Conservation (phyloP, 164 flowering plant species). For the Dillenia turbinata region DNA sequence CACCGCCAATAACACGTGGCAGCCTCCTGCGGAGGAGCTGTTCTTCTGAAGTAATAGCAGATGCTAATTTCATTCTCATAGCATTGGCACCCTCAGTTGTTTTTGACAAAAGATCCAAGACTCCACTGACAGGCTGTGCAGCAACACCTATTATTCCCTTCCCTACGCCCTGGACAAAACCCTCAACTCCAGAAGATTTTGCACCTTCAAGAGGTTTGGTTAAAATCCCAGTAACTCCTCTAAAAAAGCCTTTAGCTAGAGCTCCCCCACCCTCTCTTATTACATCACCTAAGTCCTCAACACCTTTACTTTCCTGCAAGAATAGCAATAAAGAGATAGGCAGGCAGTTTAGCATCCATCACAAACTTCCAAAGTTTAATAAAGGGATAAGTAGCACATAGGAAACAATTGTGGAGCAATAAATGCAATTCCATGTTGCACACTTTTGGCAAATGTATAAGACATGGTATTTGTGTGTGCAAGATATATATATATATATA, state of each 20-base stretch:
- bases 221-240: conserved; percentile 96
- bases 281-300: conserved; percentile 89
- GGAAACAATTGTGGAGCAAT: too few species aligned
- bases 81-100: conserved; percentile 99
- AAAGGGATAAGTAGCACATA: too few species aligned
- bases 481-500: too few species aligned
- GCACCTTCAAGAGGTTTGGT: conserved; percentile 99
- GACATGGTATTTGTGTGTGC: too few species aligned
- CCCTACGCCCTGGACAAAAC: conserved; percentile 99
- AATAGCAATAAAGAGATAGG: not conserved
- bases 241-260: conserved; percentile 83
- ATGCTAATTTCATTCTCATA: conserved; percentile 86
- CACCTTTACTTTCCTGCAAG: conserved; percentile 79
- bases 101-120: conserved; percentile 91
- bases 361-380: too few species aligned
- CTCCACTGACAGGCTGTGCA: conserved; percentile 98
- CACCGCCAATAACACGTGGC: conserved; percentile 92
- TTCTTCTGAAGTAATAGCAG: conserved; percentile 97
- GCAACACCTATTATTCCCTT: conserved; percentile 98
- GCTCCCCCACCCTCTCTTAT: conserved; percentile 99
- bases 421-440: too few species aligned
- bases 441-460: too few species aligned
- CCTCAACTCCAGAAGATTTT: conserved; percentile 96
- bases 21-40: conserved; percentile 88
- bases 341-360: too few species aligned